These are phyloP conservation scores for Aspergillus nomiae DNA, from an alignment of 2,329 filamentous ascomycete species.

Conservation along the genomic window DNA sequence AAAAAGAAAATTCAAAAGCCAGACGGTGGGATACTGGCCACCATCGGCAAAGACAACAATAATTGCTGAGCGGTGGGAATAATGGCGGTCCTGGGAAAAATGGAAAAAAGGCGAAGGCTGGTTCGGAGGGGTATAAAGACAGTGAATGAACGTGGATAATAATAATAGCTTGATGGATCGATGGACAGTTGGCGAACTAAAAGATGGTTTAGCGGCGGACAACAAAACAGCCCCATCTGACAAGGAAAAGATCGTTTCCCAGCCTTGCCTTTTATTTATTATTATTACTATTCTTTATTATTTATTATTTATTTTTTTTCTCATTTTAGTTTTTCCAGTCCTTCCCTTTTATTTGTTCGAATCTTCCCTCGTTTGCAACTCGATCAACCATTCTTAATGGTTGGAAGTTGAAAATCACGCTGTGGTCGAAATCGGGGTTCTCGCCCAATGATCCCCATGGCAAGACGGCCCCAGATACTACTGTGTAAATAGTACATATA, in stretches of 20 bases:
- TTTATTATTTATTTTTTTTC: no score
- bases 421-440: background rate
- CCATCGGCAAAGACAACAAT: conserved; percentile 6
- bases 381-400: background rate
- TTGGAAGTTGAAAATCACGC: background rate
- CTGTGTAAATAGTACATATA: background rate
- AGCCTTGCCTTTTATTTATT: conserved; percentile 6
- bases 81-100: background rate
- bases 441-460: conserved; percentile 2
- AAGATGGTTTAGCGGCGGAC: conserved; percentile 9
- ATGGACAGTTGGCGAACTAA: conserved; percentile 8
- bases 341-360: background rate
- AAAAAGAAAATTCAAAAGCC: conserved; percentile 4
- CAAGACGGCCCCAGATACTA: background rate
- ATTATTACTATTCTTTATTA: background rate
- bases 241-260: conserved; percentile 2
- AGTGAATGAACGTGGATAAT: background rate
- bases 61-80: background rate
- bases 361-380: background rate
- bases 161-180: background rate
- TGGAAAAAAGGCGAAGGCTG: conserved; percentile 30
- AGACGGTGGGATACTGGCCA: conserved; percentile 8
- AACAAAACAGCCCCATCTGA: conserved; percentile 12
- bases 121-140: conserved; percentile 11
- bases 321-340: background rate